Base-by-base conservation (phyloP, 495 filamentous ascomycete genomes). In the Trichoderma erinaceum region DNA sequence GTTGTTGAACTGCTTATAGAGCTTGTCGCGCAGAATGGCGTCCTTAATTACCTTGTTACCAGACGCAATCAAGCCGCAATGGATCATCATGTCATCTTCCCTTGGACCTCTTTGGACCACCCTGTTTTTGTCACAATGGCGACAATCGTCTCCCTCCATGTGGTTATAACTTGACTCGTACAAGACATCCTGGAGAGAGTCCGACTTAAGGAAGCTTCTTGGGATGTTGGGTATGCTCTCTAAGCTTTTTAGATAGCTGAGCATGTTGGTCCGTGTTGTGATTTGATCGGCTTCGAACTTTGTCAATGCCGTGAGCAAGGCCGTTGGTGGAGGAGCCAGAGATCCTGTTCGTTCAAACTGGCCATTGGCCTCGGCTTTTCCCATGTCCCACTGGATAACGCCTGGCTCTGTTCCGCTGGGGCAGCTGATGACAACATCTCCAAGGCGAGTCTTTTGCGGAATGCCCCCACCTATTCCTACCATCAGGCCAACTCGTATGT, bases 401-500 rank as follows among this genome's bases (percentile, higher is more conserved):
- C 44, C 65, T 0, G 69, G 63, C 71, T 63, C 63, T 75, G 71
- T 64, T 69, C 69, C 43, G 67, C 72, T 67, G 21, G 52, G 68
- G 6, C 72, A 76, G 58, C 78, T 79, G 46, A 83, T 78, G 27
- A 82, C 71, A 1, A 82, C 76, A 71, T 83, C 81, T 12, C 81
- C 80, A 7, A 82, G 75, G 32, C 78, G 65, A 16, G 78, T 35
- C n/a, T 63, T 69, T 46, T 78, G 16, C 7, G 75, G 76, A 6
- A 74, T 69, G 21, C 72, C 77, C 4, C 76, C 77, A 41, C 77
- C 73, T 12, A 79, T 67, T 7, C 77, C 77, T 10, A 77, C 75
- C 16, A 78, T n/a, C 16, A 78, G 67, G 27, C 65, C 69, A 13
- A 73, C 66, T 56, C 66, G 23, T 0, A 77, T 43, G 43, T 64